Percentiles rank a stretch among this genome's conserved stretches.
phyloP scores from a whole-genome alignment of 257 asterid species.

The Solanum clarkiae region DNA sequence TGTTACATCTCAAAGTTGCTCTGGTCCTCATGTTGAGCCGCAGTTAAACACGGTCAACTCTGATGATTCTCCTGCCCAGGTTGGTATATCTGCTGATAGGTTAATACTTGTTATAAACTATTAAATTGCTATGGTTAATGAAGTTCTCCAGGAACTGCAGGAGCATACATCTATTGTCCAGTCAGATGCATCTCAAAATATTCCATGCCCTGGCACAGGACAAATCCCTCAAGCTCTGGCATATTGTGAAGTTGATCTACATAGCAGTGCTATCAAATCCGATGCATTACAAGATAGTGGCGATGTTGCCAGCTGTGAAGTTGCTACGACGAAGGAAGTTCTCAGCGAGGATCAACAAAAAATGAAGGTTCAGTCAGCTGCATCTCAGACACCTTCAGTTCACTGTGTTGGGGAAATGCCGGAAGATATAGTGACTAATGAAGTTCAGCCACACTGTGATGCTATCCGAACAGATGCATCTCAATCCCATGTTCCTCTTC shows the following conservation, averaged over 20 bases:
- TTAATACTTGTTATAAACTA: neutral
- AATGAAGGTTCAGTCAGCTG: neutral
- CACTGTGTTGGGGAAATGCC: neutral
- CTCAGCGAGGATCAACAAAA: neutral
- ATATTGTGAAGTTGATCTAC: neutral
- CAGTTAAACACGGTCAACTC: neutral
- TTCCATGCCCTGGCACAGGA: neutral
- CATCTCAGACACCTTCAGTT: neutral
- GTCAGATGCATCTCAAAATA: neutral
- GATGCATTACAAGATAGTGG: neutral
- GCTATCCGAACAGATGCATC: neutral
- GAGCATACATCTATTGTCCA: neutral
- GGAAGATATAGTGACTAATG: neutral
- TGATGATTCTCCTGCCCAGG: neutral
- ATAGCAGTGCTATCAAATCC: neutral
- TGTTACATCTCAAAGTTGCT: constrained; percentile 3
- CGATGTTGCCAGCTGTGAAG: neutral
- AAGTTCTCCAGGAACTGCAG: neutral
- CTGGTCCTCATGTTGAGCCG: neutral
- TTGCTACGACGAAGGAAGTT: neutral
- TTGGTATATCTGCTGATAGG: neutral
- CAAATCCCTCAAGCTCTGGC: neutral
- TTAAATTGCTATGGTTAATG: neutral
- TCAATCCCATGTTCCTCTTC: neutral
- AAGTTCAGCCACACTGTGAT: neutral